Base-by-base conservation (phyloP, 495 filamentous ascomycete species). In the Talaromyces stipitatus region DNA sequence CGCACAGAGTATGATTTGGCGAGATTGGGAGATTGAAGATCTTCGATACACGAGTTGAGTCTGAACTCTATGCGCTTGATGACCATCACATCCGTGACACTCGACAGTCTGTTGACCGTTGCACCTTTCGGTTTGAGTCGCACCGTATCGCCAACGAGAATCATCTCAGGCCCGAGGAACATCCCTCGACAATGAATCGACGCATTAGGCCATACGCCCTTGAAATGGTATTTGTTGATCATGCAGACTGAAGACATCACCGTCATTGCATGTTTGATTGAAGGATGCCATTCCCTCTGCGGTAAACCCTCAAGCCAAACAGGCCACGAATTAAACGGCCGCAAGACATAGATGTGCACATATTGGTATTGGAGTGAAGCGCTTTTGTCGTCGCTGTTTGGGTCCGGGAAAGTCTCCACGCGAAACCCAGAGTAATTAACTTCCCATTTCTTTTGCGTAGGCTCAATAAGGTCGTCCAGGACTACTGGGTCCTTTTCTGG, bases 341-440 rank as follows among this genome's bases (percentile, higher is more conserved):
- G 77, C 36, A 83, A 77, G 50, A 72, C 73, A 27, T 78, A 72
- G 18, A 86, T 59, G 0, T 74, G 74, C 4, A 85, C 67, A 56
- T 85, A 85, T 61, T 69, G 75, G 60, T 78, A 77, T 23, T 78
- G 78, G 48, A 76, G 65, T 2, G 77, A 78, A 24, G 72, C 71
- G 20, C 71, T 66, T 59, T 85, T 84, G 56, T 79, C 69, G n/a
- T 65, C 60, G 26, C 66, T 66, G 54, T 80, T 71, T 0, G 78
- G 78, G 41, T 82, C 64, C 0, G 82, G 75, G 2, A 81, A 66
- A 1, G 75, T 78, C 60, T 85, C 82, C 3, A 87, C 71, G 2
- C 82, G 78, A 50, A 82, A 82, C 0, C 83, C 82, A n/a, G 76
- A 77, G 45, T 78, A 71, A 58, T 72, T 80, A n/a, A 82, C 64